Conservation (phyloP, 768 basidiomycete genomes). For the Suillus subluteus region DNA sequence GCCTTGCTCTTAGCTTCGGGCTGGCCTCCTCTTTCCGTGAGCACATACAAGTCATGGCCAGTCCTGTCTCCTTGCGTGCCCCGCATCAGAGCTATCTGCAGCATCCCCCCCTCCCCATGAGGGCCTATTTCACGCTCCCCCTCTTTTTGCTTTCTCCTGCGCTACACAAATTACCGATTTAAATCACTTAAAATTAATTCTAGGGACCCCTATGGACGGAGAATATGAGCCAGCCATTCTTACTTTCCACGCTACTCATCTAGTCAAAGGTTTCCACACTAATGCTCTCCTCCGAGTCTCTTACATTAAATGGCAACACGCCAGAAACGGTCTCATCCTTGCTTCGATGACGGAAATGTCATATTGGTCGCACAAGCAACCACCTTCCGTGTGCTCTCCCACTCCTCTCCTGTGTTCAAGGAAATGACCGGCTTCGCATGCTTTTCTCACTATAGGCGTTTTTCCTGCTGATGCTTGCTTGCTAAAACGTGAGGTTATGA, state of each 20-base stretch:
- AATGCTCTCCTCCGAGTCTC: not conserved
- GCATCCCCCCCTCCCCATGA: not conserved
- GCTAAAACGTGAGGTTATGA: not conserved
- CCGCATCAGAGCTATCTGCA: not conserved
- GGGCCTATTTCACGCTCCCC: not conserved
- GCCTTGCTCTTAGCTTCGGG: not conserved
- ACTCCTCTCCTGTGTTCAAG: not conserved
- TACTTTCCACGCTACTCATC: not conserved
- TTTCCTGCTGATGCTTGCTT: not conserved
- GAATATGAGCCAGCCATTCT: not conserved
- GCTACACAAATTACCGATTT: not conserved
- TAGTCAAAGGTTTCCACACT: not conserved
- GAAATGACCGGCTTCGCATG: not conserved
- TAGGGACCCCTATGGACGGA: not conserved
- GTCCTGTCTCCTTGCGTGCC: not conserved
- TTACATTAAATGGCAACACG: not conserved
- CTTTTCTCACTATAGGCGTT: not conserved
- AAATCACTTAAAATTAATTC: not conserved
- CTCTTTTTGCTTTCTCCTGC: not conserved
- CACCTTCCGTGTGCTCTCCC: not conserved
- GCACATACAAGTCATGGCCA: not conserved
- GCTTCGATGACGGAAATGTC: not conserved
- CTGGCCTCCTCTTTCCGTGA: not conserved
- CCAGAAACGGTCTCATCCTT: not conserved
- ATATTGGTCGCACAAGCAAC: not conserved